Base-by-base conservation (phyloP, 208 protist species). In the Wallacemonas sp. region DNA sequence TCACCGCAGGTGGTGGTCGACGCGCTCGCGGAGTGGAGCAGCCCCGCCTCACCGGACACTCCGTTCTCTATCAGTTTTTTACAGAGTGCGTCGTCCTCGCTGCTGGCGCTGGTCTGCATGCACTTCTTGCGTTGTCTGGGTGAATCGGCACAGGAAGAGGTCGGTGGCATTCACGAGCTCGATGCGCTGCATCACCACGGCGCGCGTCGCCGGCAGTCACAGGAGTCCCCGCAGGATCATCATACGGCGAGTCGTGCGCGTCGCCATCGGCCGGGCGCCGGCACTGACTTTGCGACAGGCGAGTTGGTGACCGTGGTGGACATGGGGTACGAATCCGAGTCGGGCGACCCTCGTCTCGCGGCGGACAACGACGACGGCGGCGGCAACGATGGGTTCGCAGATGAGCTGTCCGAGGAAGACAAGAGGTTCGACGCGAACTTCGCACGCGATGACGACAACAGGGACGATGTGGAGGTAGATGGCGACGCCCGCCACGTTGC, bases 41-140 rank as follows among this genome's bases (percentile, higher is more conserved):
- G 27, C 27, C 46, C 19, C 15, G 50, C 30, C 50, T 41, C 26
- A 8, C 15, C 26, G 50, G 38, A n/a, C 41, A 46, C 50, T 26
- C 26, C 26, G 13, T 39, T 57, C 50, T 57, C 50, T 6, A 33
- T 48, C 4, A 52, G 32, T 29, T 53, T 66, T 38, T 34, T 63
- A 17, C 61, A 68, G 10, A 58, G 44, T 15, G 48, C 45, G 26
- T 58, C 61, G 5, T 38, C 58, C 26, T 39, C 59, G 48, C 10
- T 36, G n/a, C 33, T 74, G 33, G 58, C 61, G 54, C 37, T 74
- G 3, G 61, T 55, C 39, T 62, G 52, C 32, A 22, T 74, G 1
- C 33, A 63, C n/a, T 38, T 74, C 39, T n/a, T 74, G 27, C 30
- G 53, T 8, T 48, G 53, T 54, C 24, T 74, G 13, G 61, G 60